Evolutionary conservation across 176 grass and related monocot genomes (phyloP).

Genomic region (Avena insularis): DNA sequence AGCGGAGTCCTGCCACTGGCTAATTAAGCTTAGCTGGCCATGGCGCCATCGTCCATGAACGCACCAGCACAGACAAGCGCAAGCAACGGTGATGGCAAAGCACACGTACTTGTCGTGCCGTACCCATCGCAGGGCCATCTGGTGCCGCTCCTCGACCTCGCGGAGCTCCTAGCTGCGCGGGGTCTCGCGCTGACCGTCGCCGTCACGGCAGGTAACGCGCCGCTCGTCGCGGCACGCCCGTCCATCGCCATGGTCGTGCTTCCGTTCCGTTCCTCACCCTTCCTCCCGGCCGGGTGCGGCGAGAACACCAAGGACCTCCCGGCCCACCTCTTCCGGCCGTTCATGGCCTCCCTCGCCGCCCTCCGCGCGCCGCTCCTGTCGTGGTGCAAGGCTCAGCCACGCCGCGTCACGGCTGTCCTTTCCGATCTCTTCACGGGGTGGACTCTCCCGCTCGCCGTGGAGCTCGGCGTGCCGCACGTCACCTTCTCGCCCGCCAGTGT

Average conservation of each 20-base stretch:
- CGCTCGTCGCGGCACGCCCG: slow-evolving; percentile 34
- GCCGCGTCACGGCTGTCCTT: slow-evolving; percentile 48
- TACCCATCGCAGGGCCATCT: slow-evolving; percentile 61
- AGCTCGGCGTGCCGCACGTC: slow-evolving; percentile 62
- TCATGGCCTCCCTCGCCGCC: slow-evolving; percentile 40
- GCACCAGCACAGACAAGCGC: neutral
- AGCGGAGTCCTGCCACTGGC: too few species aligned
- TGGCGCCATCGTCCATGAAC: neutral
- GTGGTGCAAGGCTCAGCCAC: slow-evolving; percentile 39
- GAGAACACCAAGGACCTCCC: slow-evolving; percentile 68
- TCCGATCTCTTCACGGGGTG: slow-evolving; percentile 73
- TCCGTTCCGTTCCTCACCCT: slow-evolving; percentile 38
- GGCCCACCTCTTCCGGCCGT: slow-evolving; percentile 30
- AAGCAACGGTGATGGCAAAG: neutral
- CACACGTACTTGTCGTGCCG: slow-evolving; percentile 41
- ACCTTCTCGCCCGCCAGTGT: slow-evolving; percentile 40
- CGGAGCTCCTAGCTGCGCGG: slow-evolving; percentile 43
- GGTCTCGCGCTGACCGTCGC: slow-evolving; percentile 45
- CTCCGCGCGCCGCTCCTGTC: slow-evolving; percentile 43
- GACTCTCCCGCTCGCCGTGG: slow-evolving; percentile 51
- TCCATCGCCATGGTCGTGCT: slow-evolving; percentile 31
- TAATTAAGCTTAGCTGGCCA: too few species aligned
- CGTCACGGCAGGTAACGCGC: slow-evolving; percentile 51
- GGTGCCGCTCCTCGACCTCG: slow-evolving; percentile 62
- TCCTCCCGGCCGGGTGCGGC: slow-evolving; percentile 18